These are phyloP conservation scores for Xylariaceae sp. DNA, from an alignment of 2,329 filamentous ascomycete species.

Conservation along the genomic window DNA sequence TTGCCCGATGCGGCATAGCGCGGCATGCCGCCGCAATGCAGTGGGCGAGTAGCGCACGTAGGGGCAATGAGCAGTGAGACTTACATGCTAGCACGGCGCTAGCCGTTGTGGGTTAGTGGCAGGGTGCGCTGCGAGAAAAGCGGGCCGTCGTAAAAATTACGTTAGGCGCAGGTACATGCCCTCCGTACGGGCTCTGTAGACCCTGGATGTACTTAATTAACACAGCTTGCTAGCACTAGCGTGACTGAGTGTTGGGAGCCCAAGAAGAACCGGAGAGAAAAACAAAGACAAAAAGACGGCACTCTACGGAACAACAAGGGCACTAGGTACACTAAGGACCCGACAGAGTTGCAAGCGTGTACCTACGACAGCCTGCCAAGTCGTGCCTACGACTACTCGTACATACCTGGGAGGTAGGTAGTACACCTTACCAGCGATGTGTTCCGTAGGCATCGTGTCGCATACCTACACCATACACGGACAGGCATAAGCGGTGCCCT, in stretches of 20 bases:
- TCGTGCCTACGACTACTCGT: neutral
- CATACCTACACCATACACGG: too few species aligned
- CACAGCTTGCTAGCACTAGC: neutral
- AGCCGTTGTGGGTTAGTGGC: neutral
- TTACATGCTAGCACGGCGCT: neutral
- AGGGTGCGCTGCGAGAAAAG: neutral
- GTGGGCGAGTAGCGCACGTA: conserved; percentile 4
- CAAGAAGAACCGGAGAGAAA: neutral
- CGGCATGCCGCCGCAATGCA: conserved; percentile 7
- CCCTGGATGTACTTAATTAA: neutral
- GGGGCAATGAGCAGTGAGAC: conserved; percentile 27
- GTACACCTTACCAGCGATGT: neutral
- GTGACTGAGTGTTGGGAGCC: neutral
- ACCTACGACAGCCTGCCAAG: too few species aligned
- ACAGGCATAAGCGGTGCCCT: too few species aligned
- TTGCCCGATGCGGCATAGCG: neutral
- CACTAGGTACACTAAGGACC: too few species aligned
- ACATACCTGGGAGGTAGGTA: neutral
- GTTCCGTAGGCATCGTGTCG: too few species aligned
- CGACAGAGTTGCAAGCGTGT: too few species aligned
- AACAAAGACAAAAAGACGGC: neutral
- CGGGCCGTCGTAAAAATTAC: neutral
- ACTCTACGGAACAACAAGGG: neutral
- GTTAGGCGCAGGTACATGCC: neutral
- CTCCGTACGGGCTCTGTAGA: too few species aligned